Evolutionary conservation across 2,329 filamentous ascomycete genomes (phyloP), one percentile per base, ranked within the genome.

Genomic region (Claviceps paspali): DNA sequence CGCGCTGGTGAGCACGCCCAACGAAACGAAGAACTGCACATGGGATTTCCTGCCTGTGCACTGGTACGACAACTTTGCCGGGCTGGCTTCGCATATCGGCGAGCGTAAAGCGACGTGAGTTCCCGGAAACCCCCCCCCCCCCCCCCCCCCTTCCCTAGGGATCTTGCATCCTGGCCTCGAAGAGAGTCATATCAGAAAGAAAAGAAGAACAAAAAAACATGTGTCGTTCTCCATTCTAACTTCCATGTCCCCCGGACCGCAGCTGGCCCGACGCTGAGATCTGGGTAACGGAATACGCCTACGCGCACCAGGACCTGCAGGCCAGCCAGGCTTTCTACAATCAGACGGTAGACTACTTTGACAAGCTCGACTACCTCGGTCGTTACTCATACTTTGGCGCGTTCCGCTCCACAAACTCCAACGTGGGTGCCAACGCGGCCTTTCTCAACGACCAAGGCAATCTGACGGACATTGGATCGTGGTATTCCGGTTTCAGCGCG

Each of bases 221-320:
- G n/a, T n/a, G n/a, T n/a, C n/a, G n/a, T n/a, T n/a, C n/a, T n/a
- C n/a, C n/a, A n/a, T n/a, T n/a, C n/a, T n/a, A n/a, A n/a, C n/a
- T n/a, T n/a, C n/a, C n/a, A n/a, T n/a, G n/a, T 7, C 12, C 27
- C 21, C 12, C 9, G 12, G n/a, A 5, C 21, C 33, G 73, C 35
- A 74, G 70, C 17, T 79, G 73, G 53, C 76, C 74, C 7, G 65
- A 70, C 42, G 62, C 64, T 24, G 65, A 69, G 3, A 72, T 87
- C 42, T 88, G 82, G 83, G 64, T 88, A 9, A 88, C 83, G 19
- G 83, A 91, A 56, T 86, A 79, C 53, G 82, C 78, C 27, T 67
- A 68, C 38, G 61, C 73, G 39, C 56, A 78, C 43, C 63, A 71
- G 47, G 60, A 67, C 19, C 64, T 84, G 12, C 41, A 52, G 1